Evolutionary conservation across 352 stramenopile species (phyloP).

Genomic region (Phytophthora foliorum): DNA sequence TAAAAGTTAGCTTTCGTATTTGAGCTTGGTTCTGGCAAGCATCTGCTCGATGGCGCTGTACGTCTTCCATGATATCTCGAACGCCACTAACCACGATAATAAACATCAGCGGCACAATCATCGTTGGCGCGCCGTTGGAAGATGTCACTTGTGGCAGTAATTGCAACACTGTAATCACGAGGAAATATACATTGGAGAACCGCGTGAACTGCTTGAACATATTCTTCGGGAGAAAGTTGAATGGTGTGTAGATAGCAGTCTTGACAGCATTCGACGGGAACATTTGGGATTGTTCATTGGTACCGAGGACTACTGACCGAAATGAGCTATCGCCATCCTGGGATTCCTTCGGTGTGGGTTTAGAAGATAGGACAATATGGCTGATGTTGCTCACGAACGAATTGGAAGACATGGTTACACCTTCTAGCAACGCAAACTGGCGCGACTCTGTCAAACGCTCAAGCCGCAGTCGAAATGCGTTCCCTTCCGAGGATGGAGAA

Average conservation of each 20-base stretch:
- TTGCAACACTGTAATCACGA: conserved; percentile 89
- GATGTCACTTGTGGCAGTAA: conserved; percentile 87
- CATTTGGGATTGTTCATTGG: conserved; percentile 12
- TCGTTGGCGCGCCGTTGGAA: conserved; percentile 83
- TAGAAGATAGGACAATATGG: conserved; percentile 31
- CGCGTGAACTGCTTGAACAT: conserved; percentile 84
- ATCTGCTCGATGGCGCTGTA: conserved; percentile 80
- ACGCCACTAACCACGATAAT: conserved; percentile 88
- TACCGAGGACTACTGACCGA: conserved; percentile 44
- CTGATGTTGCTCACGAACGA: conserved; percentile 28
- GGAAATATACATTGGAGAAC: conserved; percentile 93
- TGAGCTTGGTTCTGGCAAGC: conserved; percentile 60
- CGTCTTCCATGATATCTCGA: conserved; percentile 86
- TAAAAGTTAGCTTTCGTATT: conserved; percentile 37
- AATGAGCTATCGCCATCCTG: conserved; percentile 5
- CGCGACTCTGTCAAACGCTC: conserved; percentile 11
- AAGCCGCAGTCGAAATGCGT: conserved; percentile 17
- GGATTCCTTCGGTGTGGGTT: conserved; percentile 4
- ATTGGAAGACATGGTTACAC: conserved; percentile 16
- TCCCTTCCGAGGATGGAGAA: conserved; percentile 18
- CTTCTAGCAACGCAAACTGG: conserved; percentile 21
- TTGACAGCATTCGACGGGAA: conserved; percentile 65
- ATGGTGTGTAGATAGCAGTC: conserved; percentile 66
- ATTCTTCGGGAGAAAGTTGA: conserved; percentile 79
- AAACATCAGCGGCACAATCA: conserved; percentile 85